Conservation (phyloP, 2,329 filamentous ascomycete genomes). For the Tolypocladium guangdongense region DNA sequence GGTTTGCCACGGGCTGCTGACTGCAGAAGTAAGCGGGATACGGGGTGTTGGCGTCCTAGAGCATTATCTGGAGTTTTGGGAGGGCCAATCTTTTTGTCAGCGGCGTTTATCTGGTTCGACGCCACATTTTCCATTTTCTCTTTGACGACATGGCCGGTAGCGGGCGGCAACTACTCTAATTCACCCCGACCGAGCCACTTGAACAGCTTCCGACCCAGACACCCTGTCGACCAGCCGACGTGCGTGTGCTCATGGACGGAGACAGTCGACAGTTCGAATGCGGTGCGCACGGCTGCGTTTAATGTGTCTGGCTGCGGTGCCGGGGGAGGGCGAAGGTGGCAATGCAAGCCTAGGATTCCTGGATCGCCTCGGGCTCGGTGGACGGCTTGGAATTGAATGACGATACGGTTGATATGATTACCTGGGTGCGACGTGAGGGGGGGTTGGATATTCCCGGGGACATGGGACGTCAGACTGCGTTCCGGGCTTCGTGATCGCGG, state of each 20-base stretch:
- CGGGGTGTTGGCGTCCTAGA: conserved; percentile 10
- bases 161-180: not conserved
- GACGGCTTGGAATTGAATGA: conserved; percentile 6
- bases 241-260: not conserved
- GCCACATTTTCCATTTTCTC: not conserved
- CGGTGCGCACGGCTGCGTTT: not conserved
- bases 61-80: conserved; percentile 8
- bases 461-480: not conserved
- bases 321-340: not conserved
- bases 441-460: not conserved
- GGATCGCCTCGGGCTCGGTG: not conserved
- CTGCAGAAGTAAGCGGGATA: conserved; percentile 5
- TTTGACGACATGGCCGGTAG: not conserved
- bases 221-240: not conserved
- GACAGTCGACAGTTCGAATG: not conserved
- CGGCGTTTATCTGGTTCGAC: conserved; percentile 2
- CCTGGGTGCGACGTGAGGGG: not conserved
- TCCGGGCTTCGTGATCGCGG: not conserved
- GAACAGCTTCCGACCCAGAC: not conserved
- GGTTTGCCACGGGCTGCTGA: conserved; percentile 1
- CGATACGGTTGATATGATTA: conserved; percentile 6
- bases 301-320: not conserved
- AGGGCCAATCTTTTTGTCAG: not conserved
- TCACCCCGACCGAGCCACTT: not conserved
- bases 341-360: not conserved